Evolutionary conservation across 495 filamentous ascomycete species (phyloP), one percentile per base, ranked within the genome.

Genomic region (Jackrogersella minutella): DNA sequence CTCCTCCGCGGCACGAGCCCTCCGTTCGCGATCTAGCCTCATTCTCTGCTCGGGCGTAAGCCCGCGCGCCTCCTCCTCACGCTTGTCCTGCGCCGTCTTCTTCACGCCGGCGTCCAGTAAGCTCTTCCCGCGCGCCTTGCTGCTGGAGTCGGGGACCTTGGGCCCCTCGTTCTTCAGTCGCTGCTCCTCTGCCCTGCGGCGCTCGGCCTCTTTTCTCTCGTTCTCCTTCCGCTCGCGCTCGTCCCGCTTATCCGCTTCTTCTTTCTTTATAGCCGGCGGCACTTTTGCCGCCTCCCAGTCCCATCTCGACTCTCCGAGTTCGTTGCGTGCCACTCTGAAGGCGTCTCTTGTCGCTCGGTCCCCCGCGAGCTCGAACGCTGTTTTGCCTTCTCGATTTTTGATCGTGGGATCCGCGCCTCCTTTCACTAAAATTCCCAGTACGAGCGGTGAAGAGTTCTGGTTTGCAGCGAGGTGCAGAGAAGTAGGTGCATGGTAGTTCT

Each of bases 301-400:
- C 91, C 91, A 97, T 4, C 73, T 75, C 0, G 69, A 66, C 71
- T 95, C 93, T 2, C 93, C 93, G 1, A 97, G 80, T 69, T 94
- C 90, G 43, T 84, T 81, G 7, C 95, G 88, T 0, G 93, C 92
- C 19, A 97, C 83, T 2, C 96, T 90, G 80, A 99, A 99, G 3
- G 93, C 91, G 70, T 98, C 94, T 0, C 95, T 86, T 0, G 93
- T 97, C 2, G 88, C 79, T 1, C 93, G 85, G 73, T 98, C 92
- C 28, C 96, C 92, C 8, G 91, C 86, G 3, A 98, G 84, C 37
- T 96, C 92, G 73, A 96, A 98, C 0, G 95, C 77, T 0, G 92
- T 89, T 70, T 88, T 90, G 16, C 88, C 90, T 40, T 86, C 84
- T 33, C 86, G 84, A 74, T 89, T 98, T 9, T 73, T 68, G 2